Percentiles rank a stretch among this genome's conserved stretches.
These are phyloP conservation scores for Reticulascus tulasneorum DNA, from an alignment of 2,329 filamentous ascomycete genomes.

Conservation along the genomic window DNA sequence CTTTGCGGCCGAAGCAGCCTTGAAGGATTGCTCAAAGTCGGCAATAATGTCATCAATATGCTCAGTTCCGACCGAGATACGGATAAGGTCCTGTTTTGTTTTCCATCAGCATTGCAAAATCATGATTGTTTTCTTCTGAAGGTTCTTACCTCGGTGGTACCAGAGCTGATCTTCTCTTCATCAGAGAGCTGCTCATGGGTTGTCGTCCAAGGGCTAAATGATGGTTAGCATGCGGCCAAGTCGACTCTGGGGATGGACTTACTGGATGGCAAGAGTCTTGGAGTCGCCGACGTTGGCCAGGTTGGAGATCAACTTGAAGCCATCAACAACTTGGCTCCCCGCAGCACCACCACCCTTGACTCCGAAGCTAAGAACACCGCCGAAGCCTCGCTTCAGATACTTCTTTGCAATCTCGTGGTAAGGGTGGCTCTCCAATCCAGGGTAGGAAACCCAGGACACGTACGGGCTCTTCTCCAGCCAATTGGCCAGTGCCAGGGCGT, in stretches of 20 bases:
- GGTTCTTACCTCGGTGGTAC: conserved; percentile 71
- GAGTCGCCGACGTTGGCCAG: conserved; percentile 94
- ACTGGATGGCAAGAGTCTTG: conserved; percentile 89
- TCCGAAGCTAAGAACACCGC: conserved; percentile 89
- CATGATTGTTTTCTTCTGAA: too few relatives aligned
- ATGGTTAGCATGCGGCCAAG: background rate
- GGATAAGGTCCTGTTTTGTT: conserved; percentile 69
- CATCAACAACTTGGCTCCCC: conserved; percentile 85
- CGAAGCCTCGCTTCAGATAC: conserved; percentile 80
- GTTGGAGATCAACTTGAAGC: conserved; percentile 93
- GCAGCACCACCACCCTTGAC: conserved; percentile 84
- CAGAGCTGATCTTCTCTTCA: conserved; percentile 74
- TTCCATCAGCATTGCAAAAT: too few relatives aligned
- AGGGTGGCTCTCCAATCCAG: conserved; percentile 76
- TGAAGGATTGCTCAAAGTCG: conserved; percentile 90
- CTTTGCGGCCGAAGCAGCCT: conserved; percentile 48
- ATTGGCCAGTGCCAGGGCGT: conserved; percentile 72
- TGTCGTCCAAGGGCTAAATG: conserved; percentile 71
- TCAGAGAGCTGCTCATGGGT: conserved; percentile 90
- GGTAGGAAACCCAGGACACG: conserved; percentile 92
- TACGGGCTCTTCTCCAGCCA: conserved; percentile 81
- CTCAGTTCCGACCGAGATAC: conserved; percentile 92
- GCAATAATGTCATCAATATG: conserved; percentile 97
- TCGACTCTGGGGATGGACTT: conserved; percentile 13
- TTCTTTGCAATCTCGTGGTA: conserved; percentile 79